These are phyloP conservation scores for Myriosclerotinia curreyana DNA, from an alignment of 2,329 filamentous ascomycete species.

Conservation along the genomic window DNA sequence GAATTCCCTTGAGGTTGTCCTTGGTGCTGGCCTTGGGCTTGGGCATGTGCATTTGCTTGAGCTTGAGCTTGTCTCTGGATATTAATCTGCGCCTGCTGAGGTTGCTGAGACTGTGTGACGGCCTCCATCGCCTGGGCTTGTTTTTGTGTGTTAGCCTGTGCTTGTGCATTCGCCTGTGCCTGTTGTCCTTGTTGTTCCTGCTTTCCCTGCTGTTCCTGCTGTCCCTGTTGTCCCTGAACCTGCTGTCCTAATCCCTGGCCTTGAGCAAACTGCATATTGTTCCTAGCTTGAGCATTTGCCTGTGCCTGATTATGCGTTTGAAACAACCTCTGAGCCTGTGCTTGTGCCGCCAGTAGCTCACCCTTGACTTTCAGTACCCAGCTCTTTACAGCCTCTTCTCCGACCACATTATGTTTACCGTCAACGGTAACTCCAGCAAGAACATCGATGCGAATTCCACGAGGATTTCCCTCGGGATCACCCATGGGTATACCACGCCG, in stretches of 20 bases:
- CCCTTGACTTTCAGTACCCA: background rate
- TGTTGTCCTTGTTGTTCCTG: background rate
- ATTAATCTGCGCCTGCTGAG: too few species aligned
- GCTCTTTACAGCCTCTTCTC: constrained; percentile 29
- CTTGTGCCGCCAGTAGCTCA: background rate
- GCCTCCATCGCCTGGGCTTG: too few species aligned
- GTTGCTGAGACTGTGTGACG: too few species aligned
- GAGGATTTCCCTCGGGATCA: constrained; percentile 45
- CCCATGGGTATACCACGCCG: constrained; percentile 47
- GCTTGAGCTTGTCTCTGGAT: too few species aligned
- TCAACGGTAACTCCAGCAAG: constrained; percentile 47
- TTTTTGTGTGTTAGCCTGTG: background rate
- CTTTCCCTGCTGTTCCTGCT: background rate
- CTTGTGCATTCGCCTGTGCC: too few species aligned
- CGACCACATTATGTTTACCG: constrained; percentile 47
- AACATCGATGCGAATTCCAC: constrained; percentile 46
- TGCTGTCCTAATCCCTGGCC: background rate
- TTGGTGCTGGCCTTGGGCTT: background rate
- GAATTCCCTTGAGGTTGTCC: background rate
- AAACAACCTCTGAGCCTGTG: background rate
- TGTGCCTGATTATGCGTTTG: background rate
- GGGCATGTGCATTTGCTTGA: background rate
- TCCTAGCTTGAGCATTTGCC: background rate
- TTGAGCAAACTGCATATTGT: background rate
- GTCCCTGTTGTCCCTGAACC: background rate